Base-by-base conservation (phyloP, 2,329 filamentous ascomycete species). In the Stromatinia cepivora region DNA sequence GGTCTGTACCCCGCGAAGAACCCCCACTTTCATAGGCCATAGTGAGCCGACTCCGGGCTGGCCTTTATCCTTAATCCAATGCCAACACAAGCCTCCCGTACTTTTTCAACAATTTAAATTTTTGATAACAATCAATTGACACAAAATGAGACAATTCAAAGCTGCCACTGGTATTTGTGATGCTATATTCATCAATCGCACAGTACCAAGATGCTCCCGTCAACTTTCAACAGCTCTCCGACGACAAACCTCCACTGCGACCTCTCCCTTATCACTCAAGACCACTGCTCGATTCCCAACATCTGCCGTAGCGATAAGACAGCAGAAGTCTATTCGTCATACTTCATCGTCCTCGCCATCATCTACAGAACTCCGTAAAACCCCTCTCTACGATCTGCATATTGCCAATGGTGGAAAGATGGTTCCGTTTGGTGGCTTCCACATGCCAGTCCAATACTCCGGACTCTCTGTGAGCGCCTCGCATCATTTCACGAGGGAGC, bases 381-480 rank as follows among this genome's bases (percentile, higher is more conserved):
- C 92, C 3, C 88, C 90, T 39, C 84, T 97, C 31, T 91, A 94
- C 80, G 89, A 93, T 76, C 83, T 96, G 31, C 92, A 97, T 80
- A 77, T 94, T 72, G 85, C 87, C 70, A 84, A 92, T 78, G 92
- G 92, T 74, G 95, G 87, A 74, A 97, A 97, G 82, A 95, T 98
- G 88, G 94, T 97, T 63, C 92, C 93, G n/a, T 99, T 97, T 81
- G 94, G 92, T 72, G 93, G 93, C 74, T 97, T 90, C 82, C 85
- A 87, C 75, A 97, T 99, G 93, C 95, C 95, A 10, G 89, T 99
- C 57, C 91, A 95, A 80, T 99, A 98, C 83, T 81, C 85, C 46
- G 87, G 89, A 73, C 85, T 92, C 73, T 90, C 90, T 75, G 90
- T 97, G 72, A 85, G 87, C 74, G 92, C 93, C 71, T 97, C 93